phyloP scores from a whole-genome alignment of 768 basidiomycete species.

The Lactifluus subvellereus region DNA sequence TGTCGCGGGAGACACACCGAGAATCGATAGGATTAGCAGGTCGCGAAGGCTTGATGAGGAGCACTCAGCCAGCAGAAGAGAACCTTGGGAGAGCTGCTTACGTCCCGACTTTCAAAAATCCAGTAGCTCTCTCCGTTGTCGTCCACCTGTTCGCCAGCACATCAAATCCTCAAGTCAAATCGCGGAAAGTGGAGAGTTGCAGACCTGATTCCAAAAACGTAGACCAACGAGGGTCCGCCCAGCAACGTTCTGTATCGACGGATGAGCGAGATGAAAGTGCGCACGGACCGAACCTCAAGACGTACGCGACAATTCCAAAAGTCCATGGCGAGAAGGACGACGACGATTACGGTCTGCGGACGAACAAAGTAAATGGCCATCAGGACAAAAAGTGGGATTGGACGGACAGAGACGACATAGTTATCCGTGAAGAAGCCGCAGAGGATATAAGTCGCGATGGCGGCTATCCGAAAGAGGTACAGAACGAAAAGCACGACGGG shows the following conservation, averaged over 20 bases:
- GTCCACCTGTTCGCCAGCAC: slow-evolving; percentile 55
- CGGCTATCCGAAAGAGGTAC: slow-evolving; percentile 80
- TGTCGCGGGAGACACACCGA: slow-evolving; percentile 44
- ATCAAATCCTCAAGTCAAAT: slow-evolving; percentile 28
- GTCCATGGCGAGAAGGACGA: slow-evolving; percentile 91
- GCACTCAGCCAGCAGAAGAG: slow-evolving; percentile 1
- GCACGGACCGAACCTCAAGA: slow-evolving; percentile 4
- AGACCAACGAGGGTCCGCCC: slow-evolving; percentile 91
- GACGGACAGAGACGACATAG: slow-evolving; percentile 86
- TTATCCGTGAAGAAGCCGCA: slow-evolving; percentile 85
- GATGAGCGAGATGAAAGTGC: neutral
- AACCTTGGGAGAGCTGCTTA: slow-evolving; percentile 36
- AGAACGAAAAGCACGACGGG: slow-evolving; percentile 82
- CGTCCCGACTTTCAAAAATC: slow-evolving; percentile 98
- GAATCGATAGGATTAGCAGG: slow-evolving; percentile 87
- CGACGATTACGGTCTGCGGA: slow-evolving; percentile 77
- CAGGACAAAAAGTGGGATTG: neutral
- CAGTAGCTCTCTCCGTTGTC: slow-evolving; percentile 94
- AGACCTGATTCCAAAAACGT: slow-evolving; percentile 96
- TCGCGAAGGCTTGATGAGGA: slow-evolving; percentile 59
- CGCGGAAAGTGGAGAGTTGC: neutral
- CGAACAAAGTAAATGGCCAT: neutral
- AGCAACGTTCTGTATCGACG: slow-evolving; percentile 67
- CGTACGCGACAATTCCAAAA: slow-evolving; percentile 95
- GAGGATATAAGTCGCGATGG: slow-evolving; percentile 90